Evolutionary conservation across 305 asterid species (phyloP).

Genomic region (Ruellia speciosa): DNA sequence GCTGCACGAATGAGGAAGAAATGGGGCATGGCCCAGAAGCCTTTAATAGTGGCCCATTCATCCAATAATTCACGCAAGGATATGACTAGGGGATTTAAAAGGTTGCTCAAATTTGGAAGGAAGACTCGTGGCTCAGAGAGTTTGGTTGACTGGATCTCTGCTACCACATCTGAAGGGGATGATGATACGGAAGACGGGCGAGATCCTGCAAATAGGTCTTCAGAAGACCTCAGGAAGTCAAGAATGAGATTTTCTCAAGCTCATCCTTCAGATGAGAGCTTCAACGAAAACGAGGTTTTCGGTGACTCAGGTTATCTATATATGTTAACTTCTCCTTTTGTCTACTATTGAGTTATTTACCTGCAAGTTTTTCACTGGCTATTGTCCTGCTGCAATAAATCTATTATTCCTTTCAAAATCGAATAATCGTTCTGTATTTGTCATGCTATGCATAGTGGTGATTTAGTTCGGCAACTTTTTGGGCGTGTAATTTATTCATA

Average conservation of each 20-base stretch:
- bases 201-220: conserved; percentile 53
- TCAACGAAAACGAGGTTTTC: conserved; percentile 49
- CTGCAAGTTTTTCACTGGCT: not conserved
- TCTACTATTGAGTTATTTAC: not conserved
- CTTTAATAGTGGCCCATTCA: not conserved
- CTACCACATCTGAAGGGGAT: conserved; percentile 45
- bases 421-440: not conserved
- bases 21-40: conserved; percentile 51
- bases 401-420: not conserved
- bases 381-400: not conserved
- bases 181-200: conserved; percentile 71
- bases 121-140: conserved; percentile 69
- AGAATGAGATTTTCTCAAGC: conserved; percentile 61
- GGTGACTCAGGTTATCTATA: conserved; percentile 48
- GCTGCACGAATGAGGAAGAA: conserved; percentile 81
- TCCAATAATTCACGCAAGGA: conserved; percentile 13
- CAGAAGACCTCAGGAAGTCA: conserved; percentile 65
- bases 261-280: conserved; percentile 58
- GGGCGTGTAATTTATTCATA: too few relatives aligned
- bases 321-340: conserved; percentile 1
- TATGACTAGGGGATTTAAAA: conserved; percentile 15
- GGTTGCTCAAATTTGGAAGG: conserved; percentile 47
- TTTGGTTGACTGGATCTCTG: conserved; percentile 62
- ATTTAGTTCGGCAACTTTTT: too few relatives aligned
- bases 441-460: not conserved